phyloP scores from a whole-genome alignment of 78 protist genomes.

The Cavenderia fasciculata region DNA sequence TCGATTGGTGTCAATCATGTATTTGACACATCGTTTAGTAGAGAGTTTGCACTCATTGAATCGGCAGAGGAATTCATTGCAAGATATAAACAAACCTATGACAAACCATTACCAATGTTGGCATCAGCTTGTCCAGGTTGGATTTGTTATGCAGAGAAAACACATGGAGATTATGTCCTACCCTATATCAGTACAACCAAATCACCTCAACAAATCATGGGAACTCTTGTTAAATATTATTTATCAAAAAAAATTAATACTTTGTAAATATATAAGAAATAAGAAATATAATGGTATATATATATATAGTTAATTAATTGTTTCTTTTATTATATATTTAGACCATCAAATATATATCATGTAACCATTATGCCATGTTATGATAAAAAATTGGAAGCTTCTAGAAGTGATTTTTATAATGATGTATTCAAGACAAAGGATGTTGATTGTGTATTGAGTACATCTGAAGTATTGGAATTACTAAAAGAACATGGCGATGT shows the following conservation, averaged over 20 bases:
- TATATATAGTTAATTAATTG: not conserved
- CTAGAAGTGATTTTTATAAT: slow-evolving; percentile 89
- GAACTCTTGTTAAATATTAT: slow-evolving; percentile 87
- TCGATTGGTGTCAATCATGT: slow-evolving; percentile 39
- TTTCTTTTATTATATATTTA: not conserved
- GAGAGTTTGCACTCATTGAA: slow-evolving; percentile 87
- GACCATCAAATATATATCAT: slow-evolving; percentile 84
- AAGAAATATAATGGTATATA: not conserved
- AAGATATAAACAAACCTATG: slow-evolving; percentile 24
- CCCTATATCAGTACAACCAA: slow-evolving; percentile 88
- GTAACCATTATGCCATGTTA: slow-evolving; percentile 97
- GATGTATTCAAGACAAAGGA: slow-evolving; percentile 62
- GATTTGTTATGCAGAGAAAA: slow-evolving; percentile 98
- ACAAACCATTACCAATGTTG: slow-evolving; percentile 84
- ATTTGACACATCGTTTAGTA: slow-evolving; percentile 80
- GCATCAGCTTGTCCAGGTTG: slow-evolving; percentile 95
- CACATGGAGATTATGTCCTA: slow-evolving; percentile 82
- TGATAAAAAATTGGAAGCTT: slow-evolving; percentile 97
- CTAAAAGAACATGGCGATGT: slow-evolving; percentile 52
- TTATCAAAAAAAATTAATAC: no score
- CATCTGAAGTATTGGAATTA: slow-evolving; percentile 87
- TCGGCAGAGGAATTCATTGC: slow-evolving; percentile 77
- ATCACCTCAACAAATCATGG: slow-evolving; percentile 97
- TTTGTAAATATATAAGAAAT: not conserved
- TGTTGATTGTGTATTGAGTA: slow-evolving; percentile 87